Conservation (phyloP, 2,329 filamentous ascomycete species). For the Penicillium griseofulvum region DNA sequence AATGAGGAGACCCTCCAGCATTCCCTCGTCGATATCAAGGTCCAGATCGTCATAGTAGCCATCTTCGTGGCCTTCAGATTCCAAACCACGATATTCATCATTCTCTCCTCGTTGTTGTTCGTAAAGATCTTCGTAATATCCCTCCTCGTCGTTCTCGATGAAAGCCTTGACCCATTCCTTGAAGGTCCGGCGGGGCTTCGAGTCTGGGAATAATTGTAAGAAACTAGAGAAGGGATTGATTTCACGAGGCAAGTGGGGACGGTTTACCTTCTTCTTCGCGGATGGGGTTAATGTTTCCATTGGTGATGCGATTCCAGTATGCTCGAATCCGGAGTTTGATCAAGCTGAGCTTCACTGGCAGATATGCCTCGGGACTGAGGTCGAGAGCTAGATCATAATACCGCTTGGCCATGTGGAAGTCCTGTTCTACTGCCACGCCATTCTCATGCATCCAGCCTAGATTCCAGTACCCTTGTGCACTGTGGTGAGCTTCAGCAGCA, state of each 20-base stretch:
- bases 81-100: constrained; percentile 28
- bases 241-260: neutral
- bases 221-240: neutral
- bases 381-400: constrained; percentile 92
- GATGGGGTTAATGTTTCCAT: constrained; percentile 89
- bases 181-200: constrained; percentile 71
- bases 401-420: constrained; percentile 94
- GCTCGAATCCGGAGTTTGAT: constrained; percentile 80
- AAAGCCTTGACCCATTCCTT: constrained; percentile 87
- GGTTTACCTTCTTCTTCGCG: constrained; percentile 77
- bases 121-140: constrained; percentile 60
- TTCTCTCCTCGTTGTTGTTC: constrained; percentile 39
- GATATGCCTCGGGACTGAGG: constrained; percentile 88
- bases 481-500: constrained; percentile 85
- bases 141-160: constrained; percentile 66
- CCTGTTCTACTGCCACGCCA: constrained; percentile 84
- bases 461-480: constrained; percentile 94
- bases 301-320: constrained; percentile 90
- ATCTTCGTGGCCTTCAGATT: constrained; percentile 42
- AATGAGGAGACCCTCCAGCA: constrained; percentile 82
- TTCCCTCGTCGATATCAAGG: constrained; percentile 68
- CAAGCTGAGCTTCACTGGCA: constrained; percentile 85
- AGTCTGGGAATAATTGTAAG: constrained; percentile 48
- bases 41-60: constrained; percentile 61
- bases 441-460: constrained; percentile 99